Evolutionary conservation across 805 yeast genomes (phyloP).

Genomic region (Monosporozyma yasuniensis): DNA sequence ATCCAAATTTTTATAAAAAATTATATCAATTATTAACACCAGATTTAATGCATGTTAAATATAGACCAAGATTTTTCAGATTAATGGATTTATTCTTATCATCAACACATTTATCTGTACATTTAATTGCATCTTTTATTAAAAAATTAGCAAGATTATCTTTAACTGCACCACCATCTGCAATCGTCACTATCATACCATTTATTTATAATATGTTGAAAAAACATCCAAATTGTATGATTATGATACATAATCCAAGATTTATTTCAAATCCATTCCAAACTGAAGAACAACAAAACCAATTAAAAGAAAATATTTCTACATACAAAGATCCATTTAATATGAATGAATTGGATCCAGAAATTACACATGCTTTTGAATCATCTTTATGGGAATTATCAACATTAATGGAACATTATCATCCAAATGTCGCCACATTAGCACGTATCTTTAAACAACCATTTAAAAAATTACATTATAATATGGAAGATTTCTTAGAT

Average conservation of each 20-base stretch:
- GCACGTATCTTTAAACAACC: constrained; percentile 87
- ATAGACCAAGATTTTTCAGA: constrained; percentile 82
- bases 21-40: constrained; percentile 74
- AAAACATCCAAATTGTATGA: constrained; percentile 91
- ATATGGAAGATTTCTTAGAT: constrained; percentile 89
- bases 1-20: constrained; percentile 81
- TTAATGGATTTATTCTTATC: constrained; percentile 76
- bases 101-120: constrained; percentile 79
- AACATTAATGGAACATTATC: constrained; percentile 73
- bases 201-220: constrained; percentile 82
- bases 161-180: constrained; percentile 75
- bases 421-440: constrained; percentile 88
- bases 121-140: constrained; percentile 80
- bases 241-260: constrained; percentile 54
- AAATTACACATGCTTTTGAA: constrained; percentile 65
- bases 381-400: constrained; percentile 92
- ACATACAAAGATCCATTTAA: constrained; percentile 59
- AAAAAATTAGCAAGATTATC: constrained; percentile 71
- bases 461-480: constrained; percentile 75
- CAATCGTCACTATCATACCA: constrained; percentile 81
- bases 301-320: constrained; percentile 12
- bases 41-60: constrained; percentile 62
- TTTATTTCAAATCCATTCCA: constrained; percentile 23
- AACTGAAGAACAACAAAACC: constrained; percentile 19
- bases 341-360: constrained; percentile 59